Evolutionary conservation across 169 alveolate genomes (phyloP).

Genomic region (Plasmodium sp.): DNA sequence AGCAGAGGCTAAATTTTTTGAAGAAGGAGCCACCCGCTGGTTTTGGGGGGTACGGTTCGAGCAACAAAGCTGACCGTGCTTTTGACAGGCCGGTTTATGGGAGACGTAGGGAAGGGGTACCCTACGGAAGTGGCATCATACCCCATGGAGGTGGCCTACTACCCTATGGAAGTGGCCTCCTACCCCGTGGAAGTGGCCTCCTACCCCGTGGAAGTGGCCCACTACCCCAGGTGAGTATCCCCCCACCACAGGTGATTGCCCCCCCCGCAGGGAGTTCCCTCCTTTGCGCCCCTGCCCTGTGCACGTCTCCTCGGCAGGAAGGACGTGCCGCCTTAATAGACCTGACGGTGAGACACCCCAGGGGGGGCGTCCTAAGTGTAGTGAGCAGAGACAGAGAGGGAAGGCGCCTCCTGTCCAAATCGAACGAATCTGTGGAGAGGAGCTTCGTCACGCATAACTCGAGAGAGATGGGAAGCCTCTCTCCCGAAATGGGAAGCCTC

Average conservation of each 20-base stretch:
- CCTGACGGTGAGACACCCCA: not conserved
- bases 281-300: not conserved
- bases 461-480: not conserved
- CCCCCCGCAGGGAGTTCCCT: not conserved
- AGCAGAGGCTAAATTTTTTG: not conserved
- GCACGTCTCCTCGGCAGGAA: not conserved
- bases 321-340: not conserved
- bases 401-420: not conserved
- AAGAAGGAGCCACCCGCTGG: not conserved
- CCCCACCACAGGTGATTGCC: not conserved
- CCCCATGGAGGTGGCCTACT: not conserved
- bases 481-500: too few species aligned
- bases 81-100: not conserved
- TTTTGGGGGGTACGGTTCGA: not conserved
- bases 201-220: not conserved
- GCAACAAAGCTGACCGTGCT: not conserved
- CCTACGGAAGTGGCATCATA: not conserved
- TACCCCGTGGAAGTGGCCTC: not conserved
- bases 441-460: not conserved
- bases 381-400: not conserved
- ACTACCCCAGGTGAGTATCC: not conserved
- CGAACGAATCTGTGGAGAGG: not conserved
- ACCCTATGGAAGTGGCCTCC: not conserved
- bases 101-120: not conserved
- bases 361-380: not conserved